Percentiles rank a stretch among this genome's conserved stretches.
phyloP scores from a whole-genome alignment of 2,329 filamentous ascomycete species.

The Teratosphaeria gauchensis region DNA sequence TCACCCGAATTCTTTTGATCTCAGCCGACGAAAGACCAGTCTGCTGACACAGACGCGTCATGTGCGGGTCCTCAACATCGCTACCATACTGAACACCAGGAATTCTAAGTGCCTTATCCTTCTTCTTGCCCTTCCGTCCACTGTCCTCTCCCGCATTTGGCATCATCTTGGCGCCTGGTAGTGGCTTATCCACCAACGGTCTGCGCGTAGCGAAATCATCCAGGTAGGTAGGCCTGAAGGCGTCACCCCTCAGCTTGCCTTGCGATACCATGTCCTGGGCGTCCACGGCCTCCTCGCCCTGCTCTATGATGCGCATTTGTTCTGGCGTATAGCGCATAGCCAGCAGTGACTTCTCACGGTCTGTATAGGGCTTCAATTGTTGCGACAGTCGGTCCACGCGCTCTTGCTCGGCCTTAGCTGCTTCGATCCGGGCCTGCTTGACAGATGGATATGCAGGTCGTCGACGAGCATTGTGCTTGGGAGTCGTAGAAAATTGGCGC shows the following conservation, averaged over 20 bases:
- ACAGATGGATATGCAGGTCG: constrained; percentile 35
- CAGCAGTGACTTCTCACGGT: constrained; percentile 55
- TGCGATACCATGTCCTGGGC: constrained; percentile 64
- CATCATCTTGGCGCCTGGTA: neutral
- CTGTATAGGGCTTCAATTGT: constrained; percentile 46
- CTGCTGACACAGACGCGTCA: constrained; percentile 46
- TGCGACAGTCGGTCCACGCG: constrained; percentile 3
- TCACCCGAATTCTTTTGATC: constrained; percentile 50
- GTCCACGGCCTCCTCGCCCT: constrained; percentile 68
- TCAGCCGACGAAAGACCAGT: constrained; percentile 44
- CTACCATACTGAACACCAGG: constrained; percentile 11
- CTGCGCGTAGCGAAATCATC: constrained; percentile 74
- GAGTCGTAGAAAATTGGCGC: constrained; percentile 34
- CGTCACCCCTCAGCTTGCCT: constrained; percentile 61
- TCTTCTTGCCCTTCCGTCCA: constrained; percentile 7
- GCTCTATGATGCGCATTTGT: constrained; percentile 73
- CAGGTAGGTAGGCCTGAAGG: constrained; percentile 63
- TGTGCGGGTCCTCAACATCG: constrained; percentile 30
- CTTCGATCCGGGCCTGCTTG: constrained; percentile 22
- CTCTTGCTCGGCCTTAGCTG: constrained; percentile 2
- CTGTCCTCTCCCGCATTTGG: constrained; percentile 1
- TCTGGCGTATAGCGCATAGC: constrained; percentile 62
- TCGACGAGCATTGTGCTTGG: constrained; percentile 28
- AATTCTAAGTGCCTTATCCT: constrained; percentile 29
- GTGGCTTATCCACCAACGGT: constrained; percentile 63